These are phyloP conservation scores for Tetrapyrgos nigripes DNA, from an alignment of 1,284 basidiomycete genomes.

Conservation along the genomic window DNA sequence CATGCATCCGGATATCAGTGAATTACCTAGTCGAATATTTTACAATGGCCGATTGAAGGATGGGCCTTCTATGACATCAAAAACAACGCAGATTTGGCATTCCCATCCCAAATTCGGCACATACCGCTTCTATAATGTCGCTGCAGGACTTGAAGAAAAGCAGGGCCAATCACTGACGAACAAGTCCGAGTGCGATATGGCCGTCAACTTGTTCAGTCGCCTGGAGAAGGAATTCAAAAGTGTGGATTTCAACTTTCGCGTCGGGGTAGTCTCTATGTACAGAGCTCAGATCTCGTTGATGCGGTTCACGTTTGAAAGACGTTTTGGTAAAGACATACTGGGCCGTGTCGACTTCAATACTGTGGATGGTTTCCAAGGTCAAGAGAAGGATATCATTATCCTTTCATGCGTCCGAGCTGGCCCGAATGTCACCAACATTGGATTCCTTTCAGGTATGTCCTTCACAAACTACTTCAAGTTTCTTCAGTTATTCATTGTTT, in stretches of 20 bases:
- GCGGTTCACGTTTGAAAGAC: slow-evolving; percentile 70
- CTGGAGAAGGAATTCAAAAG: slow-evolving; percentile 71
- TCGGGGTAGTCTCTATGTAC: slow-evolving; percentile 97
- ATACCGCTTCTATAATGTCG: slow-evolving; percentile 91
- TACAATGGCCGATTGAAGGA: slow-evolving; percentile 86
- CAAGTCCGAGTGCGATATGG: slow-evolving; percentile 76
- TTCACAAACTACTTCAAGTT: slow-evolving; percentile 7
- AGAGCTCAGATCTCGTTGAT: slow-evolving; percentile 89
- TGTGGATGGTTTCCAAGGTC: slow-evolving; percentile 97
- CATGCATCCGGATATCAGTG: slow-evolving; percentile 98
- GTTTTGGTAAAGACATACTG: slow-evolving; percentile 79
- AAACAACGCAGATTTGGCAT: slow-evolving; percentile 92
- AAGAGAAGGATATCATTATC: slow-evolving; percentile 97
- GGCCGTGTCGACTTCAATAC: slow-evolving; percentile 93
- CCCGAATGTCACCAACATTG: slow-evolving; percentile 80
- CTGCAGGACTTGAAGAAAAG: slow-evolving; percentile 62
- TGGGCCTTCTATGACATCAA: slow-evolving; percentile 87
- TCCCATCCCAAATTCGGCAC: slow-evolving; percentile 78
- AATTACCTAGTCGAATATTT: slow-evolving; percentile 89
- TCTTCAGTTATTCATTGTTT: slow-evolving; percentile 12
- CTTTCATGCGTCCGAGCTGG: slow-evolving; percentile 93
- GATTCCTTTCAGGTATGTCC: slow-evolving; percentile 82
- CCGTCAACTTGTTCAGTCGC: slow-evolving; percentile 81
- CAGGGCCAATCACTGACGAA: slow-evolving; percentile 82
- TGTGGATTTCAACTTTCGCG: slow-evolving; percentile 75